Conservation (phyloP, 768 basidiomycete genomes). For the Lactarius deliciosus region DNA sequence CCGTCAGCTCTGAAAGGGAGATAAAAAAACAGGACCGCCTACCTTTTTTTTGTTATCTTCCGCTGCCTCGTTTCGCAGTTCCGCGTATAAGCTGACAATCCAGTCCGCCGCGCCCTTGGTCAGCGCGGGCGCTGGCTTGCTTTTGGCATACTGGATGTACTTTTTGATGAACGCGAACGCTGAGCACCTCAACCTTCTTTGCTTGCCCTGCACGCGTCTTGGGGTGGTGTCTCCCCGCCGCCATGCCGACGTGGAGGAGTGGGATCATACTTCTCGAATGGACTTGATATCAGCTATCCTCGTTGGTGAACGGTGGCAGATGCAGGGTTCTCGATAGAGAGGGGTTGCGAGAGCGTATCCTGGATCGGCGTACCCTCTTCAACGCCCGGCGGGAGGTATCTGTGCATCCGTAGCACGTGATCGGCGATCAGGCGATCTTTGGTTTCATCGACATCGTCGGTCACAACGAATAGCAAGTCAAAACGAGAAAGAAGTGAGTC, state of each 20-base stretch:
- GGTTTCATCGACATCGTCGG: constrained; percentile 95
- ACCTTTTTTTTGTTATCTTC: constrained; percentile 90
- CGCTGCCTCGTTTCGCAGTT: constrained; percentile 86
- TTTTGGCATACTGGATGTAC: constrained; percentile 97
- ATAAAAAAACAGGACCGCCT: background rate
- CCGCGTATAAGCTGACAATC: constrained; percentile 91
- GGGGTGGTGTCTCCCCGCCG: constrained; percentile 38
- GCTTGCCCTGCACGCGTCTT: constrained; percentile 51
- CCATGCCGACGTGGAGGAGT: constrained; percentile 83
- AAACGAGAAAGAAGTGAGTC: constrained; percentile 98
- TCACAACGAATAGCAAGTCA: constrained; percentile 96
- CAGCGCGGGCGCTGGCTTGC: constrained; percentile 76
- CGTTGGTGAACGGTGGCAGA: constrained; percentile 39
- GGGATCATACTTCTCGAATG: constrained; percentile 98
- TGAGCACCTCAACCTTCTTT: constrained; percentile 82
- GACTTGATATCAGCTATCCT: constrained; percentile 70
- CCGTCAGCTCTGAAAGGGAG: constrained; percentile 12
- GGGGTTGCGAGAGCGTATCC: constrained; percentile 84
- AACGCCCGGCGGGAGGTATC: constrained; percentile 92
- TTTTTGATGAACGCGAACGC: constrained; percentile 97
- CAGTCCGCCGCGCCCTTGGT: constrained; percentile 93
- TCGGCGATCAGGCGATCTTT: constrained; percentile 94
- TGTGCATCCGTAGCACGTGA: constrained; percentile 95
- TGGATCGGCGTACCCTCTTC: constrained; percentile 93
- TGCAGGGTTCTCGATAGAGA: constrained; percentile 81